Evolutionary conservation across 805 yeast species (phyloP).

Genomic region (Suhomyces canberraensis): DNA sequence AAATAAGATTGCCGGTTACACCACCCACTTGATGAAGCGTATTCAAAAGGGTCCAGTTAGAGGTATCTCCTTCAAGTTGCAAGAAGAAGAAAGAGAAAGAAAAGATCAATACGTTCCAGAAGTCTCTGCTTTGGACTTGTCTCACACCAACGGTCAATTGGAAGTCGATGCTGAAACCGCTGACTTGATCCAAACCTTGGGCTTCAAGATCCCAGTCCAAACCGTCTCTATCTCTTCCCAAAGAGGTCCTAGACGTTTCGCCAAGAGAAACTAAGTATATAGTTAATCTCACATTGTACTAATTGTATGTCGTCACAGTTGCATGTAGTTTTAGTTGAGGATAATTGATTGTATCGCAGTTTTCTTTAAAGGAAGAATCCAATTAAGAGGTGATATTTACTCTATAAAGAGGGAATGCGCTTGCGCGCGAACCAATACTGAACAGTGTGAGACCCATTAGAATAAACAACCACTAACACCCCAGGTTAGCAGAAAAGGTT

Average conservation of each 20-base stretch:
- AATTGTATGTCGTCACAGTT: constrained; percentile 2
- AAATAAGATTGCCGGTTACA: constrained; percentile 99
- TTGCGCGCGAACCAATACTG: too few species aligned
- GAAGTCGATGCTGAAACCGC: constrained; percentile 97
- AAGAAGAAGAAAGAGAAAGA: constrained; percentile 99
- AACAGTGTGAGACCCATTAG: too few species aligned
- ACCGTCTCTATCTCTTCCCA: constrained; percentile 85
- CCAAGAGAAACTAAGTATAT: constrained; percentile 72
- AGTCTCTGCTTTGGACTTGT: constrained; percentile 98
- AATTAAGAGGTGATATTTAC: too few species aligned
- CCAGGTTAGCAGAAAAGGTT: too few species aligned
- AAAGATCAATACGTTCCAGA: constrained; percentile 99
- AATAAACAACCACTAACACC: too few species aligned
- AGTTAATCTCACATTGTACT: constrained; percentile 7
- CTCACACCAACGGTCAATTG: constrained; percentile 93
- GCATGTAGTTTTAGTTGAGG: not conserved
- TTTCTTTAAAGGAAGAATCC: too few species aligned
- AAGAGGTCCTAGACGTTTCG: constrained; percentile 88
- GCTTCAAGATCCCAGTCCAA: constrained; percentile 80
- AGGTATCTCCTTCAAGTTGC: constrained; percentile 99
- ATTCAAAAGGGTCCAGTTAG: constrained; percentile 99
- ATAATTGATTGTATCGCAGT: too few species aligned
- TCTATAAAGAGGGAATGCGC: too few species aligned
- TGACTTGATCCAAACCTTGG: constrained; percentile 89
- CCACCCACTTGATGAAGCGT: constrained; percentile 99